Evolutionary conservation across 2,329 filamentous ascomycete genomes (phyloP), one percentile per base, ranked within the genome.

Genomic region (Trichoderma sp.): DNA sequence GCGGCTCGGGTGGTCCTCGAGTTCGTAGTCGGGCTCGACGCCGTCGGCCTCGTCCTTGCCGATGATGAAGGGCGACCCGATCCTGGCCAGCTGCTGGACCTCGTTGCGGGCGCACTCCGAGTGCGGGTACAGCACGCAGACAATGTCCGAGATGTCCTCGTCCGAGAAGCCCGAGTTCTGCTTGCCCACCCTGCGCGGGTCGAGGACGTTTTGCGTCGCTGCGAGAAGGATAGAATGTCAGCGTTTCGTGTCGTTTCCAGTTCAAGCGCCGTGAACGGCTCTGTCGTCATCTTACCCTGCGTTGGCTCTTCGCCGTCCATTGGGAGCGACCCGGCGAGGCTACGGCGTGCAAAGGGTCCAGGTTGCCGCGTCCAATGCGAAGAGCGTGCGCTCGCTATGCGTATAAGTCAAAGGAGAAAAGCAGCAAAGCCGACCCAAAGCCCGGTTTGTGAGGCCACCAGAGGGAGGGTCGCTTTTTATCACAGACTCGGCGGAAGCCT

Each of bases 61-160:
- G 24, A 87, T 83, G 72, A 87, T 84, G 75, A 87, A 84, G 30
- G 83, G 84, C 43, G 83, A 85, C 73, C 83, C 81, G 72, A 86
- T 82, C 60, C 77, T 73, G 71, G 86, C 86, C 36, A 89, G 83
- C 5, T 82, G 80, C 73, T 82, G 79, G n/a, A 95, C 90, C 76
- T 95, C 92, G 74, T 86, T 84, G 74, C 91, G 90, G 24, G 95
- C 93, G 26, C 88, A 87, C 51, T 89, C 85, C 3, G 94, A 93
- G 75, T 89, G 89, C 12, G 95, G 95, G 76, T 97, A 91, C 32
- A 98, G 87, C 71, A 98, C 90, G 82, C 94, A 97, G 75, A 97
- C 89, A 76, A 98, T 93, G 82, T 98, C 95, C 73, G 93, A 89
- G 64, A 96, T 88, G 80, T 97, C 95, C 75, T 93, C 88, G 76